Conservation (phyloP, 768 basidiomycete species). For the Pisolithus albus region DNA sequence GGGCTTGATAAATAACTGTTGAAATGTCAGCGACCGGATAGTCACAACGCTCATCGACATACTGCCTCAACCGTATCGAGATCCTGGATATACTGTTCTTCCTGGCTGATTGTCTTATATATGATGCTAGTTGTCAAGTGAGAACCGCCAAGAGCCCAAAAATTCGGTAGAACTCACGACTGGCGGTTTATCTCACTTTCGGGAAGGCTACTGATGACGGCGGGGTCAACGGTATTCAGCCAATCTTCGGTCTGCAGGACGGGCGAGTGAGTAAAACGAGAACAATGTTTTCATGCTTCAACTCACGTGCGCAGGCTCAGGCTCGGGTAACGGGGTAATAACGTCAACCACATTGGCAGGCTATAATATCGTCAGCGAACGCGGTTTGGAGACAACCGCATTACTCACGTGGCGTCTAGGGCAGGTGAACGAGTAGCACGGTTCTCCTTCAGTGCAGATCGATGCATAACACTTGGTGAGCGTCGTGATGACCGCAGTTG, state of each 20-base stretch:
- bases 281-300: slow-evolving; percentile 23
- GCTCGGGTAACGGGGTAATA: slow-evolving; percentile 13
- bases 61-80: slow-evolving; percentile 76
- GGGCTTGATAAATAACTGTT: slow-evolving; percentile 48
- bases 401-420: slow-evolving; percentile 52
- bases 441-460: slow-evolving; percentile 69
- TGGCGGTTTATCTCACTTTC: slow-evolving; percentile 79
- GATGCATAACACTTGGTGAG: slow-evolving; percentile 88
- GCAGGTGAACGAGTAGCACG: slow-evolving; percentile 82
- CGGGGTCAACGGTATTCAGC: slow-evolving; percentile 43
- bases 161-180: slow-evolving; percentile 34
- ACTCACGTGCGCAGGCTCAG: slow-evolving; percentile 28
- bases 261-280: neutral
- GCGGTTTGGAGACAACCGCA: neutral
- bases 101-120: slow-evolving; percentile 80
- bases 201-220: slow-evolving; percentile 51
- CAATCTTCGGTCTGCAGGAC: slow-evolving; percentile 38
- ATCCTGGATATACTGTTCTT: slow-evolving; percentile 86
- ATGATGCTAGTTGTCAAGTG: slow-evolving; percentile 45
- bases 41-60: slow-evolving; percentile 17
- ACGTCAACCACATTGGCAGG: slow-evolving; percentile 17
- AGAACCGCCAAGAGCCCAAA: neutral
- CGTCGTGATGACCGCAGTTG: slow-evolving; percentile 85
- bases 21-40: slow-evolving; percentile 28
- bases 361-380: slow-evolving; percentile 16